Percentiles rank a stretch among this genome's conserved stretches.
These are phyloP conservation scores for Fusarium musae DNA, from an alignment of 2,329 filamentous ascomycete species.

Conservation along the genomic window DNA sequence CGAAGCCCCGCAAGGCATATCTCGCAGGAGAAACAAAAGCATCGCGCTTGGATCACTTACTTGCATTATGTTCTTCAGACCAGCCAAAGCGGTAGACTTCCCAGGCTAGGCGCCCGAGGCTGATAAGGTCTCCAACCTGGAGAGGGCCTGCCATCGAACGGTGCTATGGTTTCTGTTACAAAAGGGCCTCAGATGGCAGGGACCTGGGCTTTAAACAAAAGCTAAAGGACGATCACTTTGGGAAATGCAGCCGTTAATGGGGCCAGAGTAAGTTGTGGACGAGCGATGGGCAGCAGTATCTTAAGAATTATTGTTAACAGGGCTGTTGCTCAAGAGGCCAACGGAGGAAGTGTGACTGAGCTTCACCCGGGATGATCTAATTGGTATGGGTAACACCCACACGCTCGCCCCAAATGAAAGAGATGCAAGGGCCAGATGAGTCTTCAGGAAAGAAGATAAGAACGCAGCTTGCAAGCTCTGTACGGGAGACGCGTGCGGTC, in stretches of 20 bases:
- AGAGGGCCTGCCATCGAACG: constrained; percentile 41
- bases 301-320: constrained; percentile 17
- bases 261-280: background rate
- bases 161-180: constrained; percentile 5
- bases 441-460: constrained; percentile 8
- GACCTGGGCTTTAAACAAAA: background rate
- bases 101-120: constrained; percentile 48
- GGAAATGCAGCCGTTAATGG: background rate
- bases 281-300: constrained; percentile 8
- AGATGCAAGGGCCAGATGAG: constrained; percentile 29
- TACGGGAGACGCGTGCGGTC: constrained; percentile 11
- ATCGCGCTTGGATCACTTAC: constrained; percentile 40
- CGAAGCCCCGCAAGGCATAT: constrained; percentile 35
- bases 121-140: constrained; percentile 48
- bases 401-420: background rate
- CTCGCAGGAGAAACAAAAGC: background rate
- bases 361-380: background rate
- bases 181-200: background rate
- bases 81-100: constrained; percentile 48
- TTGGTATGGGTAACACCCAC: constrained; percentile 10
- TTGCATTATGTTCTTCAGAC: constrained; percentile 48
- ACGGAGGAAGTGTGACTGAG: background rate
- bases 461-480: constrained; percentile 7
- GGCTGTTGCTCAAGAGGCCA: constrained; percentile 7
- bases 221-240: constrained; percentile 2